These are phyloP conservation scores for Begonia peltatifolia DNA, from an alignment of 306 rosid species.

Conservation along the genomic window DNA sequence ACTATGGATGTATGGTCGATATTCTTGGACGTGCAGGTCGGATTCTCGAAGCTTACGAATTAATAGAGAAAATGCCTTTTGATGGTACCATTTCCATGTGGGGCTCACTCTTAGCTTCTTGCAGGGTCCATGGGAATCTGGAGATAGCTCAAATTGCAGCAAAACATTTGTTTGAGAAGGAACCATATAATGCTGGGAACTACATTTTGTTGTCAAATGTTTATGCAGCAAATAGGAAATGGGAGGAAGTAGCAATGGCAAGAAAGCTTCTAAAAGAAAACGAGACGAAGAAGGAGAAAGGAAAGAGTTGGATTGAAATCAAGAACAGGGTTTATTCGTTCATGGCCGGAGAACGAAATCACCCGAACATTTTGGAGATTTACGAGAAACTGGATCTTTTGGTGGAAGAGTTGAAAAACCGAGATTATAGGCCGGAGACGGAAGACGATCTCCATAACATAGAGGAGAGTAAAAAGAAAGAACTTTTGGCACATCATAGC, in stretches of 20 bases:
- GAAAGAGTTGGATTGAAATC: conserved; percentile 79
- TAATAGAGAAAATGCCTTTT: conserved; percentile 53
- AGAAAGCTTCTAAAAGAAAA: conserved; percentile 61
- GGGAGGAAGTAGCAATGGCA: conserved; percentile 69
- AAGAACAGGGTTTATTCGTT: conserved; percentile 56
- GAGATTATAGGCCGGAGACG: conserved; percentile 42
- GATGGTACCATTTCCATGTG: conserved; percentile 58
- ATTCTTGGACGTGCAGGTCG: conserved; percentile 62
- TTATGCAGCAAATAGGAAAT: conserved; percentile 56
- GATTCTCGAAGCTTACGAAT: conserved; percentile 36
- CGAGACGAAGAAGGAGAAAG: conserved; percentile 61
- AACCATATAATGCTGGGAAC: conserved; percentile 80
- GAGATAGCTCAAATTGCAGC: conserved; percentile 71
- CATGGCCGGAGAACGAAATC: conserved; percentile 65
- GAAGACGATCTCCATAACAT: conserved; percentile 53
- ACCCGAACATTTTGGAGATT: conserved; percentile 38
- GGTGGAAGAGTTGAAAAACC: conserved; percentile 42
- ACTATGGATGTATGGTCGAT: conserved; percentile 74
- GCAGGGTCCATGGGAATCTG: conserved; percentile 44
- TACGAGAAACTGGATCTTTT: conserved; percentile 43
- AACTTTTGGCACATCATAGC: conserved; percentile 65
- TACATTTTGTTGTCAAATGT: conserved; percentile 59
- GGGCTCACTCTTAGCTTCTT: conserved; percentile 86
- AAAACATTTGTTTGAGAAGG: conserved; percentile 52
- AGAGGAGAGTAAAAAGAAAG: conserved; percentile 50